phyloP scores from a whole-genome alignment of 495 filamentous ascomycete genomes.

The Neurospora africana region DNA sequence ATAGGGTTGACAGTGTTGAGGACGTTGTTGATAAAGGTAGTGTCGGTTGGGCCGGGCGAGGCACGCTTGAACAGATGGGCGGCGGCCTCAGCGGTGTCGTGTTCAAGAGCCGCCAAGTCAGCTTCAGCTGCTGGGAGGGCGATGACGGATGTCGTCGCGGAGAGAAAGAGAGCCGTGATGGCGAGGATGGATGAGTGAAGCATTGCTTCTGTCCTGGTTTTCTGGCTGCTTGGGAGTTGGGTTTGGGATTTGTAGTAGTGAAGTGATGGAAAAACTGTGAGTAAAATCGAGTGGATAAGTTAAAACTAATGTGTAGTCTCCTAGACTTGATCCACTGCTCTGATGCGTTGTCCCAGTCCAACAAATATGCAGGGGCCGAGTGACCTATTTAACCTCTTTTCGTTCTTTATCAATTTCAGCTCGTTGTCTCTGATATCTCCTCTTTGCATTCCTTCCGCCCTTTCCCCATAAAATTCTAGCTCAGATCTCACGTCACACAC shows the following conservation, averaged over 20 bases:
- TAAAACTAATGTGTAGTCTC: not conserved
- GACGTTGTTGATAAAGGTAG: constrained; percentile 7
- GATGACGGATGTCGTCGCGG: not conserved
- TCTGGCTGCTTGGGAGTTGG: not conserved
- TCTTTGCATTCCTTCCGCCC: not conserved
- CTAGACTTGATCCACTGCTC: not conserved
- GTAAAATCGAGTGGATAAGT: not conserved
- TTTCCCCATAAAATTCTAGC: not conserved
- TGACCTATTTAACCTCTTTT: not conserved
- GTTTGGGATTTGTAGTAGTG: not conserved
- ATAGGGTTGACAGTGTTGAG: constrained; percentile 9
- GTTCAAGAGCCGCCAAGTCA: not conserved
- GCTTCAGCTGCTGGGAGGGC: not conserved
- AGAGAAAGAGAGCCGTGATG: not conserved
- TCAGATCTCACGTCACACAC: not conserved
- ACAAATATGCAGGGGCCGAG: not conserved
- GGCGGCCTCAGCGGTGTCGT: not conserved
- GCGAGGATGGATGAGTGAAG: not conserved
- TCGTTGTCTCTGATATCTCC: not conserved
- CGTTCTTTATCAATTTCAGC: not conserved
- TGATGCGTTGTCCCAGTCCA: not conserved
- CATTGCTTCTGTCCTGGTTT: not conserved
- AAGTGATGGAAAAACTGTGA: not conserved
- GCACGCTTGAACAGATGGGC: not conserved
- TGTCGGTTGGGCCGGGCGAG: constrained; percentile 8